phyloP scores from a whole-genome alignment of 148 eudicot species.

The Diospyros kaki region DNA sequence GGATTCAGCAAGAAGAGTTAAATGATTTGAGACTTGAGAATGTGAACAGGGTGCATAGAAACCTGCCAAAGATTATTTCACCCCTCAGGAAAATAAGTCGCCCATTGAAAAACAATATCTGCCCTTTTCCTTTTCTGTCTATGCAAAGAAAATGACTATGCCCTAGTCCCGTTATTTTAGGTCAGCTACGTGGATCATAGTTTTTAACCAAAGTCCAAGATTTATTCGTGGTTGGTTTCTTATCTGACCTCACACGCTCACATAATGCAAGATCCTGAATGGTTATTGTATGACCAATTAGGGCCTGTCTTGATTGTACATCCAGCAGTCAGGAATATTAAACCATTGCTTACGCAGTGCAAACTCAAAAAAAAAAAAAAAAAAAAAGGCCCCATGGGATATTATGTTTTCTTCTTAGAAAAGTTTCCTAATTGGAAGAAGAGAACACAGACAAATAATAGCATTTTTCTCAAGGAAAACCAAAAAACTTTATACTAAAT shows the following conservation, averaged over 20 bases:
- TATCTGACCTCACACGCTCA: neutral
- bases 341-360: neutral
- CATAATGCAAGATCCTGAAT: neutral
- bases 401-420: neutral
- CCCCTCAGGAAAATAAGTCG: neutral
- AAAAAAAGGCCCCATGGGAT: neutral
- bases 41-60: slow-evolving; percentile 79
- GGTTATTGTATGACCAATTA: neutral
- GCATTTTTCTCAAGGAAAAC: neutral
- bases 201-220: neutral
- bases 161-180: neutral
- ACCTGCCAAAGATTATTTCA: slow-evolving; percentile 41
- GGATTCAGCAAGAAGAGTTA: slow-evolving; percentile 78
- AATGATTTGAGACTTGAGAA: slow-evolving; percentile 62
- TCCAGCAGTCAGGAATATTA: neutral
- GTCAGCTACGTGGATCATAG: slow-evolving; percentile 3
- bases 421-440: neutral
- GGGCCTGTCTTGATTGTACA: neutral
- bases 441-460: too few species aligned
- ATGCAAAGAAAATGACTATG: neutral
- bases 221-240: neutral
- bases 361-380: neutral
- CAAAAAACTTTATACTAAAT: neutral
- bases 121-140: neutral
- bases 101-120: neutral